phyloP scores from a whole-genome alignment of 441 rosid genomes.

The Erysimum cheiri region DNA sequence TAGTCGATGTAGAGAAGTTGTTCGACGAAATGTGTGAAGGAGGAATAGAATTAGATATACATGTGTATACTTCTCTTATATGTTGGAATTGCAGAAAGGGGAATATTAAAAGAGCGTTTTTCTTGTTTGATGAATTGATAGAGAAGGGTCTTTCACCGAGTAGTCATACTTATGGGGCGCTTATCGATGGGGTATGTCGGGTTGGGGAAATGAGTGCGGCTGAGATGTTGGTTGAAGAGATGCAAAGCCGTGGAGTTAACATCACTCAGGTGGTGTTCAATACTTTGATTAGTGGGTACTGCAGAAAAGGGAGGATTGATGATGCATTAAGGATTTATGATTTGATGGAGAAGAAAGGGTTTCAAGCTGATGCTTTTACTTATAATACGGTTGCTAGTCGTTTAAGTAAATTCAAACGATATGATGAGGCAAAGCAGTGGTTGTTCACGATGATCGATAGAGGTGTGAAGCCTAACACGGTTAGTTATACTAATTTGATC shows the following conservation, averaged over 20 bases:
- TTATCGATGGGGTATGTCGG: constrained; percentile 80
- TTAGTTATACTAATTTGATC: constrained; percentile 69
- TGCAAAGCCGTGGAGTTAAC: constrained; percentile 65
- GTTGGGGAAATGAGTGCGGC: constrained; percentile 76
- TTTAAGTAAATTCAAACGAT: constrained; percentile 53
- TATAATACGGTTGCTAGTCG: constrained; percentile 69
- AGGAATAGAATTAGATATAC: constrained; percentile 56
- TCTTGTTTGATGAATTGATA: constrained; percentile 71
- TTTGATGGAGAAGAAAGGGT: constrained; percentile 77
- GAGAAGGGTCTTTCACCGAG: constrained; percentile 65
- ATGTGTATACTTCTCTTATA: constrained; percentile 66
- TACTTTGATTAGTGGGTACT: constrained; percentile 72
- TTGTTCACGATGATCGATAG: constrained; percentile 63
- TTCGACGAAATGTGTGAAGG: constrained; percentile 79
- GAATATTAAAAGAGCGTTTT: constrained; percentile 61
- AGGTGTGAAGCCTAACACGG: constrained; percentile 55
- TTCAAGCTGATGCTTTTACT: constrained; percentile 65
- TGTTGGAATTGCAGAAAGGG: constrained; percentile 60
- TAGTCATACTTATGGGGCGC: constrained; percentile 71
- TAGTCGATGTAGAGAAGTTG: constrained; percentile 61
- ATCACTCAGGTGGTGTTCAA: constrained; percentile 65
- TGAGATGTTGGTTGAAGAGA: constrained; percentile 63
- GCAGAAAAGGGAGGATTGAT: constrained; percentile 66
- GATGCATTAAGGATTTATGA: constrained; percentile 56
- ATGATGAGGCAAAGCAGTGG: constrained; percentile 66